A percentile compares a stretch with the other conserved stretches of the same genome.
Conservation (phyloP, 2,329 filamentous ascomycete genomes). For the Fusarium solani-melongenae region DNA sequence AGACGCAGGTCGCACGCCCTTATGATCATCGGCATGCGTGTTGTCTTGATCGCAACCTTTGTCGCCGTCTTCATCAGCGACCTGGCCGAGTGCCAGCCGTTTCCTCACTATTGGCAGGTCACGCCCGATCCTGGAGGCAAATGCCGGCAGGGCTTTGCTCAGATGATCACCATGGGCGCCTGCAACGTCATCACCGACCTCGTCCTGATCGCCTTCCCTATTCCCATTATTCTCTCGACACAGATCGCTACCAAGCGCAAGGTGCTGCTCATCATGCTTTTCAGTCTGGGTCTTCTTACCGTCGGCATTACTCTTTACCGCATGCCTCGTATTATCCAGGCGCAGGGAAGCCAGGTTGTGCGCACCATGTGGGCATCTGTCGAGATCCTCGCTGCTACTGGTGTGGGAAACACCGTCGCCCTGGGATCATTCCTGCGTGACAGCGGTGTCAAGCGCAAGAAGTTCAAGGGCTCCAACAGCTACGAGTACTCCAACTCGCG, state of each 20-base stretch:
- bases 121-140: slow-evolving; percentile 81
- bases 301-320: slow-evolving; percentile 82
- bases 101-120: slow-evolving; percentile 79
- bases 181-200: slow-evolving; percentile 88
- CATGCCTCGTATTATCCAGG: slow-evolving; percentile 76
- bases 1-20: slow-evolving; percentile 80
- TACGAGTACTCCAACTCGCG: slow-evolving; percentile 42
- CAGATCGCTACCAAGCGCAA: slow-evolving; percentile 81
- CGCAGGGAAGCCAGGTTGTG: slow-evolving; percentile 79
- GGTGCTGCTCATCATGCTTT: slow-evolving; percentile 78
- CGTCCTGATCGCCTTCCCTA: slow-evolving; percentile 84
- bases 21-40: slow-evolving; percentile 75
- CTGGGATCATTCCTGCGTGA: slow-evolving; percentile 91
- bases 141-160: slow-evolving; percentile 85
- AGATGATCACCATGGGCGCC: slow-evolving; percentile 85
- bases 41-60: slow-evolving; percentile 79
- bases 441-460: slow-evolving; percentile 84
- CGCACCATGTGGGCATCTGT: slow-evolving; percentile 87
- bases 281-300: slow-evolving; percentile 80
- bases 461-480: slow-evolving; percentile 72
- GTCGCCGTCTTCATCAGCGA: slow-evolving; percentile 81
- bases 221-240: slow-evolving; percentile 85
- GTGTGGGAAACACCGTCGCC: slow-evolving; percentile 85
- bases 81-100: slow-evolving; percentile 81
- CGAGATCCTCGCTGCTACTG: slow-evolving; percentile 86